Evolutionary conservation across 2,329 filamentous ascomycete species (phyloP), one percentile per base, ranked within the genome.

Genomic region (Diplodia corticola): DNA sequence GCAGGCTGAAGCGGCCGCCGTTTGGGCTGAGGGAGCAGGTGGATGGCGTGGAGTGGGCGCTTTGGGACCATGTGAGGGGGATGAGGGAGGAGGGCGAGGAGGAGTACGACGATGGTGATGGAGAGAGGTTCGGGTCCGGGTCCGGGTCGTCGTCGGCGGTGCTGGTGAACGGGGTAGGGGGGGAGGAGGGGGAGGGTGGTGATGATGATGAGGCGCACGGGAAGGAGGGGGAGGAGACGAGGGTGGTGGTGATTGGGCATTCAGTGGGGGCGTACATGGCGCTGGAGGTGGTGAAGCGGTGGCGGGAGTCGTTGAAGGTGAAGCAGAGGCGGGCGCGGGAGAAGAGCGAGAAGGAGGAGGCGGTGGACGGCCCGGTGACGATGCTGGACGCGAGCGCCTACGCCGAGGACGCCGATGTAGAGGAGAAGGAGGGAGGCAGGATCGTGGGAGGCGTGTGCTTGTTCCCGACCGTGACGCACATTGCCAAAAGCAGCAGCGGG

Each of bases 1-100:
- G 22, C 26, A 35, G 5, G 7, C 7, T 28, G 26, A 44, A 44
- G 40, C 50, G n/a, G 40, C 74, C 73, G 9, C 79, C 79, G 6
- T 79, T 81, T 63, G 74, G 77, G 22, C 74, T 87, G 5, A 75
- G 80, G 68, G 80, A 83, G 28, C 84, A 87, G 70, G 85, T 87
- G 37, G 69, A 78, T 6, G 79, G 81, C 66, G 77, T 82, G 5
- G 80, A 83, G 61, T 70, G 71, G 3, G 78, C 78, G 26, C 69
- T 87, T 1, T 73, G 78, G 17, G 68, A 75, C 1, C 70, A 83
- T 12, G 76, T 83, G 15, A 69, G 70, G 54, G 70, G 55, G 17
- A 48, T 66, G 64, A 48, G 51, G 12, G 57, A 66, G 30, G 66
- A 7, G 26, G 50, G 12, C 20, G 50, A 48, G 9, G 30, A 33